Evolutionary conservation across 208 protist species (phyloP), one percentile per base, ranked within the genome.

Genomic region (Wallacemonas collosoma): DNA sequence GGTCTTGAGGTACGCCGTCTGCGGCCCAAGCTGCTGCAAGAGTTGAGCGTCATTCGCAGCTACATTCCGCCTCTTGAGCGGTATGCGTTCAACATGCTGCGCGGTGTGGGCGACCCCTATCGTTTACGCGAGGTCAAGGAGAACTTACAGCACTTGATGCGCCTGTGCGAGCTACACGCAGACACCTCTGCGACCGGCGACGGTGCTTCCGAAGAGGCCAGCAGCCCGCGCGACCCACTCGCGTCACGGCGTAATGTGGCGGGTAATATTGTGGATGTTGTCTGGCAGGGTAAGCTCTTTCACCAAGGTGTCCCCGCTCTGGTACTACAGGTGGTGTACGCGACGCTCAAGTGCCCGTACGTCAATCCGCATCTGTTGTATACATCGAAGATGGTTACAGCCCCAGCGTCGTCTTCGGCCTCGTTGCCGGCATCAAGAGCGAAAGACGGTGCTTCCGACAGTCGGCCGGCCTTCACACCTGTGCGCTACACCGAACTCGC

Each of bases 271-370:
- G 56, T 81, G 53, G 78, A 88, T 72, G 76, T 77, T 0, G 72
- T 76, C 71, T 82, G 83, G 80, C 80, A 85, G 74, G 64, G 71
- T 43, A 84, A 85, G 63, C 54, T 88, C 2, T 85, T 88, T 43
- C 72, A 83, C 48, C 83, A 88, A 38, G 82, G 79, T 45, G 79
- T 88, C 2, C 72, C 76, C 26, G 64, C 68, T 48, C 58, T 80
- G 15, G 75, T 73, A 15, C 69, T 88, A 39, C 68, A 71, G 35
- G 74, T 82, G 14, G 67, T 79, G 26, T 60, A 76, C 51, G 75
- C 79, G 39, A 81, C 77, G 38, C 39, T 88, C 15, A 58, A 82
- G 50, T 82, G 76, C 68, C 75, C 75, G 44, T 51, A 79, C 55
- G 76, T 88, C 14, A 56, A 71, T 2, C 58, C 62, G 17, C 68